These are phyloP conservation scores for Boletus insuetus DNA, from an alignment of 768 basidiomycete genomes.

Conservation along the genomic window DNA sequence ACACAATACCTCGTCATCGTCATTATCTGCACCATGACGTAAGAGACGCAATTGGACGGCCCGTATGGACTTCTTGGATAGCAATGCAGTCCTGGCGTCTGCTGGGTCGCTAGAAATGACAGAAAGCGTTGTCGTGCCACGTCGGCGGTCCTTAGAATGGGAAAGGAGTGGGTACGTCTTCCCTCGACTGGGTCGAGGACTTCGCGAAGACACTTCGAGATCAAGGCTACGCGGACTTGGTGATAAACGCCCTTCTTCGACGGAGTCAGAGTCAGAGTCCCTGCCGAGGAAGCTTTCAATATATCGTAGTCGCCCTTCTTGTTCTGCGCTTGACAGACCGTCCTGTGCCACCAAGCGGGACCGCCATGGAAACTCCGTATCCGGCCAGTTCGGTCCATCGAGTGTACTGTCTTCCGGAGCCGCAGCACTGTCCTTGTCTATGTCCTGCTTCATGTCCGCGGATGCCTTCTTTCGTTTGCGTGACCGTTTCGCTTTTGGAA, in stretches of 20 bases:
- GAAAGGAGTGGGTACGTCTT: conserved; percentile 58
- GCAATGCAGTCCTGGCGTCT: conserved; percentile 69
- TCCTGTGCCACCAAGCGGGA: conserved; percentile 54
- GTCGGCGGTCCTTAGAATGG: conserved; percentile 33
- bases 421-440: conserved; percentile 7
- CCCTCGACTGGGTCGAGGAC: conserved; percentile 41
- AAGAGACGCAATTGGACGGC: conserved; percentile 50
- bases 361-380: conserved; percentile 76
- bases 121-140: conserved; percentile 16
- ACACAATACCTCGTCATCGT: conserved; percentile 56
- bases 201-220: conserved; percentile 18
- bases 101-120: conserved; percentile 66
- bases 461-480: conserved; percentile 52
- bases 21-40: conserved; percentile 42
- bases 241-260: conserved; percentile 23
- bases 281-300: conserved; percentile 73
- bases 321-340: conserved; percentile 50
- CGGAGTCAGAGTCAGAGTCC: conserved; percentile 69
- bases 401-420: conserved; percentile 31
- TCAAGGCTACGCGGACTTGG: conserved; percentile 8
- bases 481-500: conserved; percentile 38
- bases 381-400: conserved; percentile 74
- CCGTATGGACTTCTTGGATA: conserved; percentile 70
- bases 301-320: conserved; percentile 58
- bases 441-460: conserved; percentile 21